A percentile compares a stretch with the other conserved stretches of the same genome.
Conservation (phyloP, 768 basidiomycete species). For the Termitomyces eurrhizus region DNA sequence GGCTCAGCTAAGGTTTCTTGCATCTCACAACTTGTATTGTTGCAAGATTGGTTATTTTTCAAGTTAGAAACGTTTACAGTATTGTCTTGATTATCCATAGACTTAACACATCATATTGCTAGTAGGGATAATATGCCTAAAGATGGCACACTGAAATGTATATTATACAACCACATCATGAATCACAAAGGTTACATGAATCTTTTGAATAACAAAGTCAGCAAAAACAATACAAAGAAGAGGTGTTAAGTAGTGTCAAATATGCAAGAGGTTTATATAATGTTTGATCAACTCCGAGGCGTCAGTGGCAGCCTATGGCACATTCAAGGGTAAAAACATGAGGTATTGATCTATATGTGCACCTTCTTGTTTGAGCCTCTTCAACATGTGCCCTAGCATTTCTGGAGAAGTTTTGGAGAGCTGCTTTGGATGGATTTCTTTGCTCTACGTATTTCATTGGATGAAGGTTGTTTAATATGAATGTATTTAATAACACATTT, state of each 20-base stretch:
- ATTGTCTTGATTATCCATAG: background rate
- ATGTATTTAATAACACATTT: slow-evolving; percentile 28
- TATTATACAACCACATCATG: slow-evolving; percentile 2
- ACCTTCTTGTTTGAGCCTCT: slow-evolving; percentile 34
- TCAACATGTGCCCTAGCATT: slow-evolving; percentile 31
- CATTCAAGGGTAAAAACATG: background rate
- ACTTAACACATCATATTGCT: slow-evolving; percentile 7
- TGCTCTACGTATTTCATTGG: slow-evolving; percentile 22
- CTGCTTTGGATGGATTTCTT: slow-evolving; percentile 20
- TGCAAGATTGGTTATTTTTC: too few relatives aligned
- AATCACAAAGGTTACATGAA: background rate
- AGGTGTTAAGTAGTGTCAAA: slow-evolving; percentile 4
- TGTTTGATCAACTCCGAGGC: slow-evolving; percentile 31
- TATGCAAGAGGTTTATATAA: slow-evolving; percentile 27
- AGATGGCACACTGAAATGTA: background rate
- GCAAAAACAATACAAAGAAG: background rate
- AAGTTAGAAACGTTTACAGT: too few relatives aligned
- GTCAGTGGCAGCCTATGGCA: slow-evolving; percentile 28
- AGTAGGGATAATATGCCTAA: slow-evolving; percentile 17
- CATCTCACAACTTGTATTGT: too few relatives aligned
- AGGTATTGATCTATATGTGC: slow-evolving; percentile 8
- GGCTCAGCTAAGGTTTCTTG: too few relatives aligned
- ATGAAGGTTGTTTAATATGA: background rate
- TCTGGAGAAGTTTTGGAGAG: slow-evolving; percentile 26
- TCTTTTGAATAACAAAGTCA: background rate